Evolutionary conservation across 2,329 filamentous ascomycete species (phyloP), one percentile per base, ranked within the genome.

Genomic region (Phialophora expanda): DNA sequence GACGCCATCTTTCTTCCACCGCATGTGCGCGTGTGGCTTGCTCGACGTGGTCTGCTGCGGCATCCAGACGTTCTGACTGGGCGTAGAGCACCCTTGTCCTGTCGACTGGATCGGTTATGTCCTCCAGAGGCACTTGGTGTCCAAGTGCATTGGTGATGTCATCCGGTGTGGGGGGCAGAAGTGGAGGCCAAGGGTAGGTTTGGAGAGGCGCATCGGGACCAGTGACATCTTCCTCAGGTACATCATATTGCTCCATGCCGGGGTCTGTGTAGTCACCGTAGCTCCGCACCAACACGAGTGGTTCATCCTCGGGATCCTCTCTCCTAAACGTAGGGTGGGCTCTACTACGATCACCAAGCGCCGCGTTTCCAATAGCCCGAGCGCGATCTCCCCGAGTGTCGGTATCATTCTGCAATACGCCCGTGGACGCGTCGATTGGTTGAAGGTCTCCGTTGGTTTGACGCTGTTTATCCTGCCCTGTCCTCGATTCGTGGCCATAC

Each of bases 1-100:
- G 85, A 72, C 86, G 86, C 91, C 91, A 95, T 57, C 91, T 84
- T 61, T 93, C 87, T 71, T 89, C 84, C 41, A 92, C 80, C 68
- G 77, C 76, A 68, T 77, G 69, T 69, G 76, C 73, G 59, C 81
- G 74, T 50, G 77, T 72, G 28, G 78, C 74, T 62, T 80, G 75
- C 24, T 64, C 61, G 17, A 76, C 73, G 67, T 77, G 74, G 55
- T 75, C 74, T n/a, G 77, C 75, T 61, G 78, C 77, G 32, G 75
- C 74, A 59, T 76, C 77, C 67, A 80, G 76, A 68, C 79, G 76
- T 55, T 75, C 74, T 65, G 74, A 76, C 30, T 77, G 75, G 8
- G 74, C 76, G 58, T 75, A 77, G 51, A 77, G 73, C 55, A 82
- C 75, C 30, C 78, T 75, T 50, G 77, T 75, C 64, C 78, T 72